A percentile compares a stretch with the other conserved stretches of the same genome.
phyloP scores from a whole-genome alignment of 2,329 filamentous ascomycete genomes.

The Diaporthe amygdali region DNA sequence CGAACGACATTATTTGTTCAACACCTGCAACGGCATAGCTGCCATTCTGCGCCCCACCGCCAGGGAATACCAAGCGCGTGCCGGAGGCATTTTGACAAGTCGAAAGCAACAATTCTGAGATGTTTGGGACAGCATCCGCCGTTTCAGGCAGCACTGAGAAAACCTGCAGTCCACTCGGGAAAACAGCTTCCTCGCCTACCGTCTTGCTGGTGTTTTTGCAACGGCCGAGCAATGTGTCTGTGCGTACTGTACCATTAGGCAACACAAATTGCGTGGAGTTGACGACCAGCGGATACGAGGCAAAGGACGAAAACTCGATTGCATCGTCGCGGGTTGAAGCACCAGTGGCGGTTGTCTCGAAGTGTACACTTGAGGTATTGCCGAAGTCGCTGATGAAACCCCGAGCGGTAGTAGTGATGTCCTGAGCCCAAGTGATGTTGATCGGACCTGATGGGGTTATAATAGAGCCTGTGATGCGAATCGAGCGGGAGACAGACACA shows the following conservation, averaged over 20 bases:
- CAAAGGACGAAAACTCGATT: slow-evolving; percentile 39
- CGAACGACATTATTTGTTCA: neutral
- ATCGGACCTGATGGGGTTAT: slow-evolving; percentile 45
- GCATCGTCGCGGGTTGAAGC: slow-evolving; percentile 42
- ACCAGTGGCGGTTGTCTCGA: neutral
- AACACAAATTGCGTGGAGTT: slow-evolving; percentile 55
- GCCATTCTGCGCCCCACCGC: neutral
- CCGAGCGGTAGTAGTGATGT: slow-evolving; percentile 55
- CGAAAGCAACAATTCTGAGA: neutral
- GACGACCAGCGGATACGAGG: slow-evolving; percentile 63
- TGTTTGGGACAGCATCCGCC: neutral
- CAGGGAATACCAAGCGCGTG: neutral
- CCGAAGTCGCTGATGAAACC: slow-evolving; percentile 50
- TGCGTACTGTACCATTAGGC: slow-evolving; percentile 48
- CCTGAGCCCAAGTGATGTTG: slow-evolving; percentile 61
- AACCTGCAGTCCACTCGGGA: slow-evolving; percentile 65
- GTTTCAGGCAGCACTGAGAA: slow-evolving; percentile 41
- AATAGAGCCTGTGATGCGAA: slow-evolving; percentile 60
- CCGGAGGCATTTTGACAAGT: neutral
- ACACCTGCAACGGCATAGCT: neutral
- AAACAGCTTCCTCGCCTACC: slow-evolving; percentile 44
- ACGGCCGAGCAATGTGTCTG: slow-evolving; percentile 48
- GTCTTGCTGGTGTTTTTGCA: slow-evolving; percentile 39
- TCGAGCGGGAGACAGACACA: slow-evolving; percentile 57
- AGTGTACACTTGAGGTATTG: slow-evolving; percentile 11